Conservation (phyloP, 2,329 filamentous ascomycete species). For the Cadophora sp. region DNA sequence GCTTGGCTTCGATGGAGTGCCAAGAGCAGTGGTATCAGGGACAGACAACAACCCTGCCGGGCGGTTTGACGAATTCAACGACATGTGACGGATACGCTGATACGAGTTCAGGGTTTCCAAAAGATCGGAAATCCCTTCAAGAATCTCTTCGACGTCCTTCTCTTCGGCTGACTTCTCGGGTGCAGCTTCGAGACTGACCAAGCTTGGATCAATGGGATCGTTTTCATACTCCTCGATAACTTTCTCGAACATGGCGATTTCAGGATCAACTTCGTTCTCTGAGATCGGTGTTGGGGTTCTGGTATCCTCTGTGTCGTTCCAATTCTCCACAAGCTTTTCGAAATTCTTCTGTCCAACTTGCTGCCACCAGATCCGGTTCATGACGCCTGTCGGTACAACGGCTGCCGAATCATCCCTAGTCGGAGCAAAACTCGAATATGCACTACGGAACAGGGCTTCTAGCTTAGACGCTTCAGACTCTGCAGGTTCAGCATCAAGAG, state of each 20-base stretch:
- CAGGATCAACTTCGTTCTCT: conserved; percentile 44
- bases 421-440: conserved; percentile 82
- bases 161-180: conserved; percentile 60
- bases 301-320: conserved; percentile 27
- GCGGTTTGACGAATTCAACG: conserved; percentile 67
- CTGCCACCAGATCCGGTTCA: conserved; percentile 80
- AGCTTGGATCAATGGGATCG: conserved; percentile 61
- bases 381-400: conserved; percentile 70
- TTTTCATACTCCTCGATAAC: conserved; percentile 66
- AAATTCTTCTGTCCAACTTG: conserved; percentile 70
- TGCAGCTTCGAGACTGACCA: conserved; percentile 48
- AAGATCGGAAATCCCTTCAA: conserved; percentile 76
- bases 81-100: conserved; percentile 79
- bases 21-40: conserved; percentile 58
- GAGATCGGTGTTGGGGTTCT: conserved; percentile 17
- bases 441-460: conserved; percentile 76
- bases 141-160: conserved; percentile 70
- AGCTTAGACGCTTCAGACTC: conserved; percentile 70
- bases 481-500: conserved; percentile 50
- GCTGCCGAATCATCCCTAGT: conserved; percentile 76
- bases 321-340: conserved; percentile 62
- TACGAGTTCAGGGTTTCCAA: conserved; percentile 79
- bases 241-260: conserved; percentile 52
- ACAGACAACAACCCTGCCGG: conserved; percentile 70
- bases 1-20: conserved; percentile 70